Conservation (phyloP, 495 filamentous ascomycete species). For the Aspergillus carlsbadensis region DNA sequence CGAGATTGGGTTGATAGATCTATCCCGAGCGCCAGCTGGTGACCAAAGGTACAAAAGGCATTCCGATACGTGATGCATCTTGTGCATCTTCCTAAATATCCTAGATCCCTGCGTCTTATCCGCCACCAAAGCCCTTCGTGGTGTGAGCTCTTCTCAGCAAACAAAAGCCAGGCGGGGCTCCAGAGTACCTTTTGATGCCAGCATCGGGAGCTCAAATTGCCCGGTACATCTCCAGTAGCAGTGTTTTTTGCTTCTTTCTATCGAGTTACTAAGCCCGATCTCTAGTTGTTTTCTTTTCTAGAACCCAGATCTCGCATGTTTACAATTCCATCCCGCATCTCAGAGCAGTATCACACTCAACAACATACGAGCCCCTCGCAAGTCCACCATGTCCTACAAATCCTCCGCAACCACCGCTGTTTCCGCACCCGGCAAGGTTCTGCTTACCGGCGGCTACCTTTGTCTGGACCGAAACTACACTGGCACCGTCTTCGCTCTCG, state of each 20-base stretch:
- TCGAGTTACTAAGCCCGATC: background rate
- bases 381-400: slow-evolving; percentile 13
- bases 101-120: background rate
- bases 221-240: background rate
- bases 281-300: background rate
- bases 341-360: background rate
- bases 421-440: slow-evolving; percentile 93
- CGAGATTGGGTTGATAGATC: background rate
- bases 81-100: background rate
- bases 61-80: background rate
- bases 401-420: slow-evolving; percentile 53
- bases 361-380: background rate
- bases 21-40: no score
- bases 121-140: background rate
- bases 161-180: slow-evolving; percentile 1
- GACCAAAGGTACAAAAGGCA: no score
- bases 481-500: slow-evolving; percentile 89
- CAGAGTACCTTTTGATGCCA: slow-evolving; percentile 1
- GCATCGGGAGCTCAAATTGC: background rate
- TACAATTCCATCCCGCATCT: background rate
- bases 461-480: slow-evolving; percentile 87
- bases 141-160: background rate
- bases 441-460: slow-evolving; percentile 91
- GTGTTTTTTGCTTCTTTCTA: background rate
- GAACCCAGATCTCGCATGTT: background rate